Conservation (phyloP, 345 rosid genomes). For the Hibiscus trionum region DNA sequence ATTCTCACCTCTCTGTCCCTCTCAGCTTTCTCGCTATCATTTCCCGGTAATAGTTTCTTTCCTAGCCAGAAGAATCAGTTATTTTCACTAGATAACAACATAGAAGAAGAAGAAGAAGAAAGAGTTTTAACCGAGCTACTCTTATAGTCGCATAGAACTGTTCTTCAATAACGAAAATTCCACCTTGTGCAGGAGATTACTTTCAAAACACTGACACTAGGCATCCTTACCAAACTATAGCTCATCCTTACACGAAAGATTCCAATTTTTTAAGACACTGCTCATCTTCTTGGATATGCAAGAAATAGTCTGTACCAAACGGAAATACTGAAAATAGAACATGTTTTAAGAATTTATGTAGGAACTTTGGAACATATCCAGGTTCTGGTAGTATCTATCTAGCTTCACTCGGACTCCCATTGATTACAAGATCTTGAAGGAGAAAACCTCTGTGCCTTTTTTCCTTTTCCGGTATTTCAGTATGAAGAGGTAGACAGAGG, state of each 20-base stretch:
- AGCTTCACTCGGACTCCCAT: neutral
- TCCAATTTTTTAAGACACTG: no score
- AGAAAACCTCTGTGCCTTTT: neutral
- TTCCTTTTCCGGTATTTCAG: neutral
- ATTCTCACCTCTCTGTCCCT: no score
- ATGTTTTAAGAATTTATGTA: neutral
- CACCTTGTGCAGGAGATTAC: neutral
- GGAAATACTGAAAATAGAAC: neutral
- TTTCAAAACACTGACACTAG: neutral
- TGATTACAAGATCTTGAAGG: neutral
- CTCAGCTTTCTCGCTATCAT: neutral
- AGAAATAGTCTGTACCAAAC: neutral
- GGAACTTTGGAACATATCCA: neutral
- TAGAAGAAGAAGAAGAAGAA: neutral
- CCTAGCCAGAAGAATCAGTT: neutral
- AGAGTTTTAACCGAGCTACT: neutral
- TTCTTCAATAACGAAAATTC: neutral
- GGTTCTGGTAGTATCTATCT: neutral
- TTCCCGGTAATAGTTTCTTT: neutral
- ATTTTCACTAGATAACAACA: neutral
- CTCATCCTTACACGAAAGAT: no score
- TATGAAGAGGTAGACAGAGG: neutral
- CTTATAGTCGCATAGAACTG: neutral
- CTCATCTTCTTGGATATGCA: no score
- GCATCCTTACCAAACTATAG: neutral